These are phyloP conservation scores for Diplodia intermedia DNA, from an alignment of 2,329 filamentous ascomycete genomes.

Conservation along the genomic window DNA sequence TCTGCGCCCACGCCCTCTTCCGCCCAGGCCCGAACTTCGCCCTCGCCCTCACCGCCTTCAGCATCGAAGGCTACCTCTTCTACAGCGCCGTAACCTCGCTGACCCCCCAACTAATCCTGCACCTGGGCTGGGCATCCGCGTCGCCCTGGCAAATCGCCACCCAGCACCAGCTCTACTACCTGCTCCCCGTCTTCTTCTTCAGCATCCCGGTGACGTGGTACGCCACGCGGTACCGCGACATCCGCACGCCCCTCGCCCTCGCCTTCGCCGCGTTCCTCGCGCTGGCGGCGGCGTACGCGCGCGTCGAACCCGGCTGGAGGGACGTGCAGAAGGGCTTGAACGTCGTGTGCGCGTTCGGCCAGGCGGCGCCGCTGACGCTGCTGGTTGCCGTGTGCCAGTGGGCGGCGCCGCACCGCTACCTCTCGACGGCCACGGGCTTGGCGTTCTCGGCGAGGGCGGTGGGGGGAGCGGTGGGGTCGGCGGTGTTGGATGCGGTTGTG, in stretches of 20 bases:
- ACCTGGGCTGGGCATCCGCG: constrained; percentile 41
- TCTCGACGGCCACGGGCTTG: constrained; percentile 44
- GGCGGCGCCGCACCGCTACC: constrained; percentile 42
- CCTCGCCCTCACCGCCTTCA: constrained; percentile 62
- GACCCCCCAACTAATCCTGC: constrained; percentile 43
- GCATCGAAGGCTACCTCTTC: constrained; percentile 66
- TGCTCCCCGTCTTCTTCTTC: constrained; percentile 39
- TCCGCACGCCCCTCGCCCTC: constrained; percentile 41
- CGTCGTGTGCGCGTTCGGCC: constrained; percentile 41
- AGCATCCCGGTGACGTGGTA: constrained; percentile 41
- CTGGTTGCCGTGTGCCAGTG: constrained; percentile 45
- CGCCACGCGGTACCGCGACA: constrained; percentile 41
- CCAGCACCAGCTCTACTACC: constrained; percentile 40
- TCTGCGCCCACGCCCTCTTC: constrained; percentile 65
- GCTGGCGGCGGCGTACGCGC: constrained; percentile 40
- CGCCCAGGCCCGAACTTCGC: constrained; percentile 61
- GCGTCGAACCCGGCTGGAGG: constrained; percentile 40
- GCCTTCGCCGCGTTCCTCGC: constrained; percentile 43
- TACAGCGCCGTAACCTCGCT: constrained; percentile 46
- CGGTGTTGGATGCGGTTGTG: constrained; percentile 43
- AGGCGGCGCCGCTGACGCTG: constrained; percentile 42
- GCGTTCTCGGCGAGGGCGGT: constrained; percentile 45
- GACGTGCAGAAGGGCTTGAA: constrained; percentile 41
- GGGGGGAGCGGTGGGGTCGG: constrained; percentile 44
- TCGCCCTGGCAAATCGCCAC: constrained; percentile 43